A percentile compares a stretch with the other conserved stretches of the same genome.
phyloP scores from a whole-genome alignment of 108 stramenopile genomes.

The Pseudonitzschia pungens region DNA sequence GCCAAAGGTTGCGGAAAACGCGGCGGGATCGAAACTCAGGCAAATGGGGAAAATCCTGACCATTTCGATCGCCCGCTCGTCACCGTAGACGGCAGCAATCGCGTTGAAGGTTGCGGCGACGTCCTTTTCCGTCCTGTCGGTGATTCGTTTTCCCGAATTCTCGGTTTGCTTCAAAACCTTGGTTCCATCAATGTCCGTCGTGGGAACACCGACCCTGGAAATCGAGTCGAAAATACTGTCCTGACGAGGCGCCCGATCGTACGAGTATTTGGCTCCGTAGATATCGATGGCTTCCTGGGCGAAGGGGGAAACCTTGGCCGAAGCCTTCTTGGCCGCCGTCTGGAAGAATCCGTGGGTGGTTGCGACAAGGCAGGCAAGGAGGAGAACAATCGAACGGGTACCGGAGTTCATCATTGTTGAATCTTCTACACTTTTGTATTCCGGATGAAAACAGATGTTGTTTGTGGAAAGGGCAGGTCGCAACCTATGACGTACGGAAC shows the following conservation, averaged over 20 bases:
- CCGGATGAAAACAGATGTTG: background rate
- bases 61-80: conserved; percentile 79
- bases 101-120: conserved; percentile 47
- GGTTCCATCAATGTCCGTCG: conserved; percentile 50
- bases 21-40: conserved; percentile 63
- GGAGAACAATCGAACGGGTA: background rate
- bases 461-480: background rate
- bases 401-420: background rate
- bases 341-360: conserved; percentile 16
- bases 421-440: background rate
- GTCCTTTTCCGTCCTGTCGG: conserved; percentile 43
- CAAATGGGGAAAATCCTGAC: conserved; percentile 68
- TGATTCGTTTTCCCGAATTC: conserved; percentile 27
- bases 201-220: conserved; percentile 64
- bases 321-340: conserved; percentile 9
- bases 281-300: conserved; percentile 56
- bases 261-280: conserved; percentile 51
- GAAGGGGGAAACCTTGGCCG: conserved; percentile 33
- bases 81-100: conserved; percentile 79
- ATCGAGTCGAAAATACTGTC: conserved; percentile 28
- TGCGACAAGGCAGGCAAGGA: conserved; percentile 10
- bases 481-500: too few species aligned
- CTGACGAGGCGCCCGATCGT: conserved; percentile 14
- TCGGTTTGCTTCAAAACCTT: conserved; percentile 3
- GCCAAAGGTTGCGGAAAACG: conserved; percentile 58